Conservation (phyloP, 2,329 filamentous ascomycete species). For the Verticillium zaregamsianum region DNA sequence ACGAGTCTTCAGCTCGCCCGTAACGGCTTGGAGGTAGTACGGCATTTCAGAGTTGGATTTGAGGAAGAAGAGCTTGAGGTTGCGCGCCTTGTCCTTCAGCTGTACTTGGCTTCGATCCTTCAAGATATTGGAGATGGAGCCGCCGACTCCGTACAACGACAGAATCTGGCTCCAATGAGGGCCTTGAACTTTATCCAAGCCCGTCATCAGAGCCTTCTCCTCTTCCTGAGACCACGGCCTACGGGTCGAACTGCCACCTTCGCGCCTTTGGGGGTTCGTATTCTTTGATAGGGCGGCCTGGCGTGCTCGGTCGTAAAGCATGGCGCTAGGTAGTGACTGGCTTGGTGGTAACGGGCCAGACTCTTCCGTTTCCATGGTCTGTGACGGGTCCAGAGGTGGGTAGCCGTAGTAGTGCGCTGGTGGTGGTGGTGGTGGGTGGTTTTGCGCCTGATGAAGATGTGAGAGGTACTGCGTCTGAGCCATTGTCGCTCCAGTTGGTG, state of each 20-base stretch:
- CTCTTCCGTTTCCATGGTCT: constrained; percentile 26
- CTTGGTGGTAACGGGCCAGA: constrained; percentile 43
- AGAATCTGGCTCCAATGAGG: constrained; percentile 94
- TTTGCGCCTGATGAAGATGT: constrained; percentile 31
- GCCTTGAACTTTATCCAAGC: constrained; percentile 82
- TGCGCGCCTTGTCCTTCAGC: constrained; percentile 86
- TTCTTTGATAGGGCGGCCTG: constrained; percentile 56
- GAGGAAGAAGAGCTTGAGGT: constrained; percentile 85
- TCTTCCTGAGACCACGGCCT: constrained; percentile 86
- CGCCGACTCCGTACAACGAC: constrained; percentile 74
- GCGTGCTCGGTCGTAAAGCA: constrained; percentile 54
- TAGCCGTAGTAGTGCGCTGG: constrained; percentile 14
- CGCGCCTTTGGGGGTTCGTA: constrained; percentile 49
- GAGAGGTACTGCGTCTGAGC: constrained; percentile 31
- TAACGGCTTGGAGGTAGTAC: constrained; percentile 81
- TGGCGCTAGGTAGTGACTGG: constrained; percentile 50
- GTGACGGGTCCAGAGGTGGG: constrained; percentile 10
- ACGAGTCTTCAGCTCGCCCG: constrained; percentile 82
- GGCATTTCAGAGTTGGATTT: constrained; percentile 91
- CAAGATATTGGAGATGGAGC: constrained; percentile 75
- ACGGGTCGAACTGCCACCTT: constrained; percentile 58
- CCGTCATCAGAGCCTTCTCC: constrained; percentile 84
- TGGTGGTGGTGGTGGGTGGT: constrained; percentile 16
- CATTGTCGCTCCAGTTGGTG: constrained; percentile 22
- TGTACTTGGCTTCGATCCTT: constrained; percentile 90